Evolutionary conservation across 768 basidiomycete genomes (phyloP).

Genomic region (Tylopilus vinaceipallidus): DNA sequence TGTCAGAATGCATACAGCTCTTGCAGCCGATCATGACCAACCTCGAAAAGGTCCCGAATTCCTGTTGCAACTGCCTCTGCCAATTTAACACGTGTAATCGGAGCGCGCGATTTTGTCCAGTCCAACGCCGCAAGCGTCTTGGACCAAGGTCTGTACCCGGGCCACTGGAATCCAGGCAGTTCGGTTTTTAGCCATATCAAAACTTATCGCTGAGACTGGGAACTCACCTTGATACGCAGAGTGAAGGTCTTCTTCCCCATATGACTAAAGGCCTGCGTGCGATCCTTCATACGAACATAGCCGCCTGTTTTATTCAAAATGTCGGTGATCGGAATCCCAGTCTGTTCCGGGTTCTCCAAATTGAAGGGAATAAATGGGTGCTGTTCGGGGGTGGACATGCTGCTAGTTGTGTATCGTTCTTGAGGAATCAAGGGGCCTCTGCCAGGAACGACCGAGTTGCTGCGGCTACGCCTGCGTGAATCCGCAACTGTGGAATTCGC

Average conservation of each 20-base stretch:
- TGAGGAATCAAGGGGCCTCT: conserved; percentile 27
- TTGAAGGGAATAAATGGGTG: conserved; percentile 60
- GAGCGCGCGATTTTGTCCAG: conserved; percentile 70
- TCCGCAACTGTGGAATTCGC: conserved; percentile 3
- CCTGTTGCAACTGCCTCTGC: conserved; percentile 75
- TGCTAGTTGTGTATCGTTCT: conserved; percentile 18
- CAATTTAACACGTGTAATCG: conserved; percentile 69
- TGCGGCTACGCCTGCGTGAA: conserved; percentile 5
- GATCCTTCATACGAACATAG: conserved; percentile 49
- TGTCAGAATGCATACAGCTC: conserved; percentile 11
- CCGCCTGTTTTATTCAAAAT: conserved; percentile 49
- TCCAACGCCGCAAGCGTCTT: conserved; percentile 76
- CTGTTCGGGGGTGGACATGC: conserved; percentile 25
- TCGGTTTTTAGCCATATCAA: neutral
- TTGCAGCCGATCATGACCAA: conserved; percentile 21
- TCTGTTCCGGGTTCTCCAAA: conserved; percentile 49
- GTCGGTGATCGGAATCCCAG: conserved; percentile 60
- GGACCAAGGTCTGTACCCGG: conserved; percentile 71
- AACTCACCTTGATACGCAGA: conserved; percentile 64
- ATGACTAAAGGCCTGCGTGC: conserved; percentile 56
- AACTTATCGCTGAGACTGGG: neutral
- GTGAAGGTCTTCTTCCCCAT: conserved; percentile 74
- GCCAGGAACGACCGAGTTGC: conserved; percentile 2
- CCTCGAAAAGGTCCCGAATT: conserved; percentile 63
- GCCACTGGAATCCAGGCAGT: conserved; percentile 53